These are phyloP conservation scores for Penicillium expansum DNA, from an alignment of 2,329 filamentous ascomycete species.

Conservation along the genomic window DNA sequence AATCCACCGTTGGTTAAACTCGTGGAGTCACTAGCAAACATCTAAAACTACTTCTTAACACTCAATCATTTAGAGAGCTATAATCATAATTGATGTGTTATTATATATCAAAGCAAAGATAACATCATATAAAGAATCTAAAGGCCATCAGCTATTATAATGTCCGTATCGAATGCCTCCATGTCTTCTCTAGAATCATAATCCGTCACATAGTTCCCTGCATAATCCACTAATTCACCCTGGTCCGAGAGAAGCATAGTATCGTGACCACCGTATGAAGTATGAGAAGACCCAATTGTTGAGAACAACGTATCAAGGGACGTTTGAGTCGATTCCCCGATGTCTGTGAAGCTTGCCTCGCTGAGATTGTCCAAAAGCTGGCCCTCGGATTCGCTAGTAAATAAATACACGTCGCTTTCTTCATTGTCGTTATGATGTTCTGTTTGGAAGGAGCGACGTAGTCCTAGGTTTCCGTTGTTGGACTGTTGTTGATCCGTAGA, in stretches of 20 bases:
- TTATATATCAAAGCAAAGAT: background rate
- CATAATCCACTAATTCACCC: background rate
- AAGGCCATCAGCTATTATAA: background rate
- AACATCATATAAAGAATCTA: background rate
- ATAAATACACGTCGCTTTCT: background rate
- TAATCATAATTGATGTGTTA: background rate
- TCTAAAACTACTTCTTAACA: background rate
- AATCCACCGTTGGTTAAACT: background rate
- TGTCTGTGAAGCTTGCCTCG: constrained; percentile 13
- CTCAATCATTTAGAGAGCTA: background rate
- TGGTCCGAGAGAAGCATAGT: background rate
- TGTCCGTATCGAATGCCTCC: background rate
- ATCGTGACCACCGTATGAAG: background rate
- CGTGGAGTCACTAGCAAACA: background rate
- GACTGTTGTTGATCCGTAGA: background rate
- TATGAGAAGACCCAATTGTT: background rate
- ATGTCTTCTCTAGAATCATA: background rate
- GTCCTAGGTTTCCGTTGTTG: background rate
- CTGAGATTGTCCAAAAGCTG: constrained; percentile 10
- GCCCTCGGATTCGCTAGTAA: constrained; percentile 4
- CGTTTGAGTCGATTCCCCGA: constrained; percentile 11
- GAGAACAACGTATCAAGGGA: constrained; percentile 2
- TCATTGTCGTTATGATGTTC: background rate
- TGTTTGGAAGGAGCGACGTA: background rate
- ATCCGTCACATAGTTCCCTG: background rate